These are phyloP conservation scores for Inga laurina DNA, from an alignment of 306 rosid species.

Conservation along the genomic window DNA sequence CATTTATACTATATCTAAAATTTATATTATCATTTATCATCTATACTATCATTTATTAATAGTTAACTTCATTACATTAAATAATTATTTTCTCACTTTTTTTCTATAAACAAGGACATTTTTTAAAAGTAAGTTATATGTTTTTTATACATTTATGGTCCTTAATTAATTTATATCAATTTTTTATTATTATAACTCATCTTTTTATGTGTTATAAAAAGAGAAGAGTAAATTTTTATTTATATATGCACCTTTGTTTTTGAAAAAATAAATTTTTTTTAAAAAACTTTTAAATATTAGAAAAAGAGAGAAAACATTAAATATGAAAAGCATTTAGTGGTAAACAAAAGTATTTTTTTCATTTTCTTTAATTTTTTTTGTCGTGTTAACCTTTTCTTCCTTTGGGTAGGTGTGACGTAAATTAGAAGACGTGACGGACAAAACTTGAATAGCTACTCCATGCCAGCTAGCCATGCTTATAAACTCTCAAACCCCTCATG, in stretches of 20 bases:
- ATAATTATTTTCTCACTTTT: no score
- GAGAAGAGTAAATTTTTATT: background rate
- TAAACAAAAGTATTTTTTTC: background rate
- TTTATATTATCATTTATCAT: no score
- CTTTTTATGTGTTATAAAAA: background rate
- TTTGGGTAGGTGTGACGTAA: slow-evolving; percentile 18
- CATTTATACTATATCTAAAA: no score
- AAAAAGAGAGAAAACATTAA: background rate
- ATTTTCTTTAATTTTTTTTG: background rate
- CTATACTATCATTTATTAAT: no score
- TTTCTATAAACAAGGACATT: no score
- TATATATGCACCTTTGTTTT: background rate
- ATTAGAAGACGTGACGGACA: slow-evolving; percentile 1
- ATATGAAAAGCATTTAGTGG: background rate
- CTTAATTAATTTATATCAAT: no score
- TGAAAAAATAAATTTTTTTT: background rate
- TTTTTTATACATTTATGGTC: no score
- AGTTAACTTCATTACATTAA: no score
- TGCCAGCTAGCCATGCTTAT: background rate
- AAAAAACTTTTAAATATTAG: background rate
- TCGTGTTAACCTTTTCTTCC: background rate
- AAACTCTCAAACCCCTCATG: background rate
- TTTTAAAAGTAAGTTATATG: no score
- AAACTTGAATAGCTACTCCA: background rate
- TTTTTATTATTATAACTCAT: background rate